Percentiles rank a stretch among this genome's conserved stretches.
Conservation (phyloP, 805 yeast species). For the Candida glaebosa region DNA sequence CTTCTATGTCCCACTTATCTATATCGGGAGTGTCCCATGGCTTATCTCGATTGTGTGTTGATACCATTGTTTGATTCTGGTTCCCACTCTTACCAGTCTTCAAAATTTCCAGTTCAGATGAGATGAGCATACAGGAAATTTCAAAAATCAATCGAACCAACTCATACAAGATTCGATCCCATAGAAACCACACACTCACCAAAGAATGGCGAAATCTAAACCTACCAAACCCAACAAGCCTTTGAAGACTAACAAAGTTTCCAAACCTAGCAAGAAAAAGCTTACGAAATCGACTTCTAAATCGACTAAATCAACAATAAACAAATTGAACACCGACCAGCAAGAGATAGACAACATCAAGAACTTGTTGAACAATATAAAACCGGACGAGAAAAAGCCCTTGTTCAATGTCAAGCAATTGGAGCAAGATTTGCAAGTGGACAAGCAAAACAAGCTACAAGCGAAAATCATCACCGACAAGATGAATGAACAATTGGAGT, state of each 20-base stretch:
- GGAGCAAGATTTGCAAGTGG: conserved; percentile 37
- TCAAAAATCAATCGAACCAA: no score
- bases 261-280: conserved; percentile 6
- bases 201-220: background rate
- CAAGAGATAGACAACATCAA: conserved; percentile 21
- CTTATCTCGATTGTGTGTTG: conserved; percentile 90
- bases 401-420: conserved; percentile 34
- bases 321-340: conserved; percentile 29
- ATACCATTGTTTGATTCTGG: conserved; percentile 62
- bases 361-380: conserved; percentile 9
- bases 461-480: conserved; percentile 38
- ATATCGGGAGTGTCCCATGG: conserved; percentile 98
- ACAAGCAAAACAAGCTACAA: conserved; percentile 25
- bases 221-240: background rate
- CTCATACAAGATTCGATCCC: no score
- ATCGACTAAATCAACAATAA: conserved; percentile 29
- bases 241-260: background rate
- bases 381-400: conserved; percentile 15
- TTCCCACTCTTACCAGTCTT: background rate
- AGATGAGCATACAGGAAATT: conserved; percentile 1
- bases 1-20: conserved; percentile 88
- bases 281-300: conserved; percentile 21
- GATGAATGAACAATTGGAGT: conserved; percentile 43
- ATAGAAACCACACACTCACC: background rate
- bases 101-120: conserved; percentile 3